Base-by-base conservation (phyloP, 768 basidiomycete species). In the Mycena maculata region DNA sequence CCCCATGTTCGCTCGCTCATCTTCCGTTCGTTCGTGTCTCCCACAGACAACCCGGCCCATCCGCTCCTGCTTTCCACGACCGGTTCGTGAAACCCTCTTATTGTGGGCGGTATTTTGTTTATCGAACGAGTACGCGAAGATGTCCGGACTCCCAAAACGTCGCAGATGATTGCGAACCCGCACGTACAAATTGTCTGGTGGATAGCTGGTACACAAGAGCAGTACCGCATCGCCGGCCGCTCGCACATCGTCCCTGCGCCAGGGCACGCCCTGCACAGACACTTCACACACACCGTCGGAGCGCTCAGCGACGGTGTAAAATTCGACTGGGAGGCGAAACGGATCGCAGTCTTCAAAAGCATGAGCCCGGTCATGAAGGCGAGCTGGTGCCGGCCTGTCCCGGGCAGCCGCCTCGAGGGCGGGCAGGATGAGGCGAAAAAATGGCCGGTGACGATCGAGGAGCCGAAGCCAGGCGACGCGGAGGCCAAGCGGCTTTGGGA, bases 131-230 rank as follows among this genome's bases (percentile, higher is more conserved):
- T 1, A 23, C 16, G 18, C 25, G n/a, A 55, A 69, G 93, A 94
- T 78, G 75, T 90, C 49, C 90, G 94, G 27, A 84, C 88, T 2
- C 88, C 88, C 23, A 95, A 95, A 72, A 83, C 87, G 36, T 50
- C 76, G 1, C 89, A 94, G 69, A 78, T 94, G 50, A 79, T 78
- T 25, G 73, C 80, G 39, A 82, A 81, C 61, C 73, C 83, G 12
- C 75, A 81, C 45, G 85, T 90, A 66, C 90, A 95, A 75, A 69
- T 90, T 45, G 86, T 83, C 13, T 95, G 91, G 89, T 96, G 93
- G 92, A 85, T 90, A 57, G 82, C 85, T 31, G 84, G 85, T 23
- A 84, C 87, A 0, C 76, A 84, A 57, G 89, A 92, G 74, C 94
- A 96, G 72, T 94, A 90, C 74, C 89, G 95, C 50, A 79, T 96